These are phyloP conservation scores for Apiospora marii DNA, from an alignment of 2,329 filamentous ascomycete genomes.

Conservation along the genomic window DNA sequence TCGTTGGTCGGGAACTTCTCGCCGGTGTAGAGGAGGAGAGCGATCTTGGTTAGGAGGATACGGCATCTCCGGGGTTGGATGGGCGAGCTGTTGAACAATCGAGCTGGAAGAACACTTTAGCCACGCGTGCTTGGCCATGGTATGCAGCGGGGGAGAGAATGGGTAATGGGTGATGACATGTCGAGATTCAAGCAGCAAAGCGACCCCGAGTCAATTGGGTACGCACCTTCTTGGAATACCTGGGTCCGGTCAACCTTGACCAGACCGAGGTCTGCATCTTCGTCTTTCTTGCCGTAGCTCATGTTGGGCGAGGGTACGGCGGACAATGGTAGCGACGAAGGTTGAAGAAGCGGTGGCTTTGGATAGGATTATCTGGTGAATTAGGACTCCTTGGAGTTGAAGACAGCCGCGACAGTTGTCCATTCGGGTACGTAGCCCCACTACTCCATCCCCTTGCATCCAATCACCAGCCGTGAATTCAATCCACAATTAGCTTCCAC, in stretches of 20 bases:
- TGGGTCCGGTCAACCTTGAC: conserved; percentile 98
- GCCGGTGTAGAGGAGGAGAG: conserved; percentile 93
- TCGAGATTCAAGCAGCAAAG: conserved; percentile 5
- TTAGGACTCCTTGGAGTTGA: conserved; percentile 8
- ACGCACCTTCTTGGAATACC: conserved; percentile 96
- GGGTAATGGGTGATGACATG: neutral
- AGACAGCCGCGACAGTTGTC: conserved; percentile 26
- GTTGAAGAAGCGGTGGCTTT: conserved; percentile 27
- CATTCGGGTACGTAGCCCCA: conserved; percentile 10
- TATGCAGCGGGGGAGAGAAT: conserved; percentile 26
- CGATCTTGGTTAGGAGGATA: conserved; percentile 96
- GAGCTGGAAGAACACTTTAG: conserved; percentile 65
- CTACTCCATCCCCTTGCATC: conserved; percentile 1
- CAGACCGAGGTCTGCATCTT: conserved; percentile 92
- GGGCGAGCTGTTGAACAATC: conserved; percentile 96
- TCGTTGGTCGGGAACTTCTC: conserved; percentile 97
- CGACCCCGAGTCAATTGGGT: conserved; percentile 31
- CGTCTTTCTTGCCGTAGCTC: conserved; percentile 99
- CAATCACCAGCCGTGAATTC: neutral
- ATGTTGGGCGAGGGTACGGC: conserved; percentile 62
- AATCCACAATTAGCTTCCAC: conserved; percentile 16
- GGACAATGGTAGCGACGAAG: conserved; percentile 37
- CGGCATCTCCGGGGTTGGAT: conserved; percentile 98
- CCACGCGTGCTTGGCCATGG: conserved; percentile 45
- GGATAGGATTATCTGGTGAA: conserved; percentile 23